A percentile compares a stretch with the other conserved stretches of the same genome.
These are phyloP conservation scores for Chalciporus chontae DNA, from an alignment of 768 basidiomycete genomes.

Conservation along the genomic window DNA sequence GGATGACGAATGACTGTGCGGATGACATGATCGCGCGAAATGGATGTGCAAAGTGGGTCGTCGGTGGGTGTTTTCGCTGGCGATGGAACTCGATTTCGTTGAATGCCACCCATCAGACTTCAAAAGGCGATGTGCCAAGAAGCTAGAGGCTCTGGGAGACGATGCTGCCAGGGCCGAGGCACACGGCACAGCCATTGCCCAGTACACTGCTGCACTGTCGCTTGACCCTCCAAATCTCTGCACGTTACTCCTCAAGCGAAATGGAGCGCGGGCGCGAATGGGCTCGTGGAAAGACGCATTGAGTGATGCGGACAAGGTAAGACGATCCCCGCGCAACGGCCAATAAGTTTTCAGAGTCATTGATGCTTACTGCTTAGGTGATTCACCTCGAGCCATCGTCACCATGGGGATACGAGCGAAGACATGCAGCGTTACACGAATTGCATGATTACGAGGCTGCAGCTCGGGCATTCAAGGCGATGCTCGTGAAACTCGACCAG, in stretches of 20 bases:
- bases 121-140: too few species aligned
- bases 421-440: not conserved
- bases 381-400: constrained; percentile 4
- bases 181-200: too few species aligned
- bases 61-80: not conserved
- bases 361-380: not conserved
- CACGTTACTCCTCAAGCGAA: too few species aligned
- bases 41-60: constrained; percentile 1
- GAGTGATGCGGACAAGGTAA: constrained; percentile 8
- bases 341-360: not conserved
- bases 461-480: not conserved
- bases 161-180: too few species aligned
- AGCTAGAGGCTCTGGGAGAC: too few species aligned
- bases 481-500: not conserved
- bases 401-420: constrained; percentile 1
- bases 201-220: too few species aligned
- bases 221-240: too few species aligned
- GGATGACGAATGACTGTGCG: not conserved
- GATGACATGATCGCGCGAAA: not conserved
- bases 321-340: too few species aligned
- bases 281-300: too few species aligned
- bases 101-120: too few species aligned
- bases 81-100: too few species aligned
- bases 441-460: not conserved
- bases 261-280: too few species aligned